phyloP scores from a whole-genome alignment of 306 rosid species.

The Rosa lucieae region DNA sequence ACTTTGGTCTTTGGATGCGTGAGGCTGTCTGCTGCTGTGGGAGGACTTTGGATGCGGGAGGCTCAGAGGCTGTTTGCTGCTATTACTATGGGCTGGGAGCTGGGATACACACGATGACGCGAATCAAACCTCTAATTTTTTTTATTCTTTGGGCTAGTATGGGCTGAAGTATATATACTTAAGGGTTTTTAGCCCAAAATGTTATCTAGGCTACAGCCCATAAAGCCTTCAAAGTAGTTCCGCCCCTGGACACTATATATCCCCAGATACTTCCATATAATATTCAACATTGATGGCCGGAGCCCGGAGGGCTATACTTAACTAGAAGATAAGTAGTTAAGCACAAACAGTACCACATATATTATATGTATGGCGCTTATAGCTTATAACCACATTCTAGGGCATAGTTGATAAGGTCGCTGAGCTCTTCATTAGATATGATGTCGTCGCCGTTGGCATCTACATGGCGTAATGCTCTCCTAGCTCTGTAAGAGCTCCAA shows the following conservation, averaged over 20 bases:
- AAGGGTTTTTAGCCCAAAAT: too few species aligned
- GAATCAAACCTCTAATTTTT: too few species aligned
- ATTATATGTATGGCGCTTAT: neutral
- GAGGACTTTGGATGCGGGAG: too few species aligned
- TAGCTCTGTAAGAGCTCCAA: neutral
- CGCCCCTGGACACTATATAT: neutral
- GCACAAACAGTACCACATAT: neutral
- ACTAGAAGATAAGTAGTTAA: neutral
- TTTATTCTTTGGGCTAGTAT: too few species aligned
- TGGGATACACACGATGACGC: too few species aligned
- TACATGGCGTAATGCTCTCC: neutral
- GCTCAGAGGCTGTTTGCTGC: too few species aligned
- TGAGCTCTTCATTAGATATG: slow-evolving; percentile 2
- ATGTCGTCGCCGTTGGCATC: slow-evolving; percentile 5
- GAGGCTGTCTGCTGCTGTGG: too few species aligned
- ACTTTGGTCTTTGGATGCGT: too few species aligned
- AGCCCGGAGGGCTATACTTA: neutral
- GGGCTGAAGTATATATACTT: too few species aligned
- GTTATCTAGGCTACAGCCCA: too few species aligned
- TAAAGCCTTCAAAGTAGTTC: too few species aligned
- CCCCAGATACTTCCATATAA: neutral
- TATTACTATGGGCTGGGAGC: too few species aligned
- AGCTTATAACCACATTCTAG: neutral
- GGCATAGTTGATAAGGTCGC: neutral
- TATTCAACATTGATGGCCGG: neutral